Base-by-base conservation (phyloP, 1,139 yeast species). In the Pichia terricola region DNA sequence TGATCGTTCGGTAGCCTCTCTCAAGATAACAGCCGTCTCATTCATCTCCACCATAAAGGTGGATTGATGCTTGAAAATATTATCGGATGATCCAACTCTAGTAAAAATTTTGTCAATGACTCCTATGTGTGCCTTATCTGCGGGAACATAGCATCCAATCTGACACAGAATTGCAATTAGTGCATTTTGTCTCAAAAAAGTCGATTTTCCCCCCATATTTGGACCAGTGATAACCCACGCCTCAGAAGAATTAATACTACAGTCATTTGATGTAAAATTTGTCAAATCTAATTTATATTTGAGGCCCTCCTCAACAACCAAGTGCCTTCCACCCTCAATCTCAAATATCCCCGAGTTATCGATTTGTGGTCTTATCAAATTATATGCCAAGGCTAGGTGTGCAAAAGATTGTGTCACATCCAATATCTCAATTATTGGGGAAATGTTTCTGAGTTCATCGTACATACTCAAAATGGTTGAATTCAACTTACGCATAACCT, bases 31-130 rank as follows among this genome's bases (percentile, higher is more conserved):
- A 28, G 95, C 81, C 0, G 96, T 86, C 58, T 91, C 98, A n/a
- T 86, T 75, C 97, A 91, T 89, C 56, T 91, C 97, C 16, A 89
- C 95, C 97, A 91, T 88, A 57, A 91, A 91, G 0, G 98, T 89
- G 51, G 95, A 85, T 63, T 88, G 72, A 52, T 89, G 94, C 47
- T 86, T 78, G 58, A 73, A 87, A 34, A 91, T 67, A 57, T 89
- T 95, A 62, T 91, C 98, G 0, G 94, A 86, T 0, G 96, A 88
- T 0, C 96, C 96, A 28, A 84, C 81, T 37, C 98, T 69, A 34
- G 96, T 87, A 58, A 86, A 89, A 2, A 91, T 75, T 51, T 79
- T 80, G 62, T 91, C 97, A 1, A 88, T 94, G 5, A 87, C 61
- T 0, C 96, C 95, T 26, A 91, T 64, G 16, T 65, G 70, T 0